Percentiles rank a stretch among this genome's conserved stretches.
These are phyloP conservation scores for Pelargonium citronellum DNA, from an alignment of 441 rosid genomes.

Conservation along the genomic window DNA sequence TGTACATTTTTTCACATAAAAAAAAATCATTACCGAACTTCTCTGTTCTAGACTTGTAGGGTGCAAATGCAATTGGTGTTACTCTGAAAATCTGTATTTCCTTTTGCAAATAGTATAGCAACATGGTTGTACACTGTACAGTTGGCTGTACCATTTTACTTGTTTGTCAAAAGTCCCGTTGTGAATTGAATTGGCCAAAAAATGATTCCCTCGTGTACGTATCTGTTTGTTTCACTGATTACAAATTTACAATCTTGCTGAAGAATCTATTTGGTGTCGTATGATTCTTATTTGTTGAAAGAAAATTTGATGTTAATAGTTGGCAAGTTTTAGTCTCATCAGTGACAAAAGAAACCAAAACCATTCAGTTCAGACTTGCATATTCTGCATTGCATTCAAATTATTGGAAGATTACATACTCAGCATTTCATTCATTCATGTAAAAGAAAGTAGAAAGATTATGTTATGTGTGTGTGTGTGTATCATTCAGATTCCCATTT, in stretches of 20 bases:
- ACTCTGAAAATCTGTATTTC: slow-evolving; percentile 15
- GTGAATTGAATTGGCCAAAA: neutral
- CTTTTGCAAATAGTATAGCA: slow-evolving; percentile 11
- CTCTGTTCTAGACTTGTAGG: slow-evolving; percentile 7
- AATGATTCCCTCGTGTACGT: neutral
- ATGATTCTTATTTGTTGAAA: no score
- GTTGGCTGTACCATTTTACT: slow-evolving; percentile 21
- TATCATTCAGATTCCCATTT: slow-evolving; percentile 1
- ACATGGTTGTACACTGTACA: slow-evolving; percentile 28
- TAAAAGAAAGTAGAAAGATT: neutral
- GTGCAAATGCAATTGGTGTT: slow-evolving; percentile 10
- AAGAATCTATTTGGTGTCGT: no score
- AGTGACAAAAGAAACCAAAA: no score
- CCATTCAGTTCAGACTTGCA: no score
- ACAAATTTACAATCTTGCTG: no score
- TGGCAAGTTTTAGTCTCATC: no score
- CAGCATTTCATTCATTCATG: neutral
- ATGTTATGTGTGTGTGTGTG: no score
- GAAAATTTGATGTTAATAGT: no score
- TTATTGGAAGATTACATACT: neutral
- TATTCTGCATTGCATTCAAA: neutral
- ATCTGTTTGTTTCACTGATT: no score
- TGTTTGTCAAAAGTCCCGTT: slow-evolving; percentile 20
- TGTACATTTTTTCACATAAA: slow-evolving; percentile 24
- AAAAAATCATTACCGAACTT: neutral